A percentile compares a stretch with the other conserved stretches of the same genome.
phyloP scores from a whole-genome alignment of 2,329 filamentous ascomycete species.

The Fusarium sacchari region DNA sequence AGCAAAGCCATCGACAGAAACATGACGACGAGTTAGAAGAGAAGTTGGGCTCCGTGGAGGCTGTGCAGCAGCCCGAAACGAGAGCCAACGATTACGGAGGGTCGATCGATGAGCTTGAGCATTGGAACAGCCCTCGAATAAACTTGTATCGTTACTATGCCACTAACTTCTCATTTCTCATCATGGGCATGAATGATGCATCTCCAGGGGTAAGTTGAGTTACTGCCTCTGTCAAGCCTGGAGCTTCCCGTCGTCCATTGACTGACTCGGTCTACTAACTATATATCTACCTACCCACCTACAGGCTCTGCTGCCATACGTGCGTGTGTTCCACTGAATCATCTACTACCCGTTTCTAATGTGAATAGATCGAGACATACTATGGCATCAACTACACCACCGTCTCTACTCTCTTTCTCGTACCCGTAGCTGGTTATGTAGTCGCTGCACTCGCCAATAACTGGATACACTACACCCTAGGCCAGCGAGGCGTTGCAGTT shows the following conservation, averaged over 20 bases:
- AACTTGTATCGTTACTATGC: conserved; percentile 69
- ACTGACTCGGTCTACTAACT: not conserved
- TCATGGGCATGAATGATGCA: conserved; percentile 77
- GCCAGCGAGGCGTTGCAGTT: conserved; percentile 77
- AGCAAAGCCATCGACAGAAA: conserved; percentile 1
- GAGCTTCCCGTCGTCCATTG: conserved; percentile 3
- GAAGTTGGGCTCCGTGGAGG: conserved; percentile 5
- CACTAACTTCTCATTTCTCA: conserved; percentile 69
- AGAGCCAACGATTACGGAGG: not conserved
- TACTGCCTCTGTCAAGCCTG: not conserved
- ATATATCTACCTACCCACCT: not conserved
- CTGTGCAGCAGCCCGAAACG: not conserved
- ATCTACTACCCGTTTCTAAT: not conserved
- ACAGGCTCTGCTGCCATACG: conserved; percentile 60
- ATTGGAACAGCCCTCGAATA: conserved; percentile 70
- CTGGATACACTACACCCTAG: conserved; percentile 69
- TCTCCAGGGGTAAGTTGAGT: conserved; percentile 67
- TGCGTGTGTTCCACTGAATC: conserved; percentile 41
- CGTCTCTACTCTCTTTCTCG: conserved; percentile 73
- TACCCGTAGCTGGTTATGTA: conserved; percentile 73
- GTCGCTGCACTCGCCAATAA: conserved; percentile 72
- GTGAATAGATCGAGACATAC: conserved; percentile 54
- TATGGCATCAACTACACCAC: conserved; percentile 70
- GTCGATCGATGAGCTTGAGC: conserved; percentile 50
- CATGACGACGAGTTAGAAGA: conserved; percentile 14